Evolutionary conservation across 1,284 basidiomycete genomes (phyloP), one percentile per base, ranked within the genome.

Genomic region (Moesziomyces globuligerus): DNA sequence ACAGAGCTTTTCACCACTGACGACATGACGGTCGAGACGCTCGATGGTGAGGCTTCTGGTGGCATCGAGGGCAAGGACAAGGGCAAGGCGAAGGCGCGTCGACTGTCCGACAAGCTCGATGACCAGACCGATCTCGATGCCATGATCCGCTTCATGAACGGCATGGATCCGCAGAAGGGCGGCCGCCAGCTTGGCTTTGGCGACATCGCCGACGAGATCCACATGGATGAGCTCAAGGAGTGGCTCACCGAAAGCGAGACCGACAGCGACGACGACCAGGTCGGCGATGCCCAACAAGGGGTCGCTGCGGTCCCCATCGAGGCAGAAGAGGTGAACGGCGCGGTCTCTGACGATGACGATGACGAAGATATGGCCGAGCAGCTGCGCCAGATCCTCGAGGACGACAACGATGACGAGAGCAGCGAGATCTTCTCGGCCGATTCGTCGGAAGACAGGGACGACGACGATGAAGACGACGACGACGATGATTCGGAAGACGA

Each of bases 71-170:
- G 28, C 7, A 69, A 72, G 42, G 53, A 48, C 41, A 69, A 72
- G 42, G 50, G 51, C 48, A 69, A 72, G 20, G 24, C 32, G 26
- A 70, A 61, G 47, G 48, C 48, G 13, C 46, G 48, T 23, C 57
- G 57, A 6, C 40, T 64, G n/a, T 68, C 64, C 3, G 40, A 52
- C 43, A 51, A 68, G 49, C 60, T 68, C 40, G 59, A 64, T 18
- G 47, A 64, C 32, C 40, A 49, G 58, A 68, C 55, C n/a, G 48
- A 68, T 10, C 15, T 76, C 34, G 75, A 76, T 32, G 72, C 72
- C 34, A 71, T 76, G 74, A 59, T 76, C 28, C 58, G 57, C n/a
- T 78, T 78, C 58, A 68, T 78, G 72, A 59, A 74, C 36, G 72
- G 74, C 24, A 78, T 78, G 75, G 75, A 78, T 50, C 74, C 72